Evolutionary conservation across 177 flowering plant species (phyloP), one percentile per base, ranked within the genome.

Genomic region (Vitis hybrid): DNA sequence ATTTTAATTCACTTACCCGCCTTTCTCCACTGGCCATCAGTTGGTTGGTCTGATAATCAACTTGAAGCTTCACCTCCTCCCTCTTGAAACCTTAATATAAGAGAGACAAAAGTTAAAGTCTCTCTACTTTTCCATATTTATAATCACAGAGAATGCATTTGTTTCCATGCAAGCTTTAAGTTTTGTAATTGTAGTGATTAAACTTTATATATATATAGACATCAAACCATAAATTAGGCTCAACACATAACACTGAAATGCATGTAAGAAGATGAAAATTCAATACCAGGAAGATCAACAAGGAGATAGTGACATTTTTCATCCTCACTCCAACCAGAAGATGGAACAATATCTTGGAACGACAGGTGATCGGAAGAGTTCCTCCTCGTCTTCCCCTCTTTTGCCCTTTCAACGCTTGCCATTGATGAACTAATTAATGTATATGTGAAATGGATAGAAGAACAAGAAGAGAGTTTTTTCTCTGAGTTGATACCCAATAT

Each of bases 211-310:
- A 40, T 8, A 40, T 40, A 8, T 0, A 40, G 48, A 40, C 7
- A 40, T 40, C 7, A 40, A 40, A 8, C 48, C 5, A 40, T 30
- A 40, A 40, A 40, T 40, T 8, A 40, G 0, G 48, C 48, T 40
- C 48, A 40, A 40, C 48, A 40, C 10, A 40, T 26, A 30, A 30
- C 32, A 30, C 4, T 54, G 11, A 48, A 64, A 48, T 5, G 30
- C 30, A 3, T 26, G 67, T 21, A 32, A 11, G 2, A 49, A 51
- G 23, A 52, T n/a, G 23, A 4, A 14, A 6, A 40, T n/a, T 45
- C n/a, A 15, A 13, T 81, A 85, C 88, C 88, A 12, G 86, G 86
- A 64, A 85, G 82, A 72, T 81, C 78, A 19, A 85, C 55, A 6
- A 82, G 75, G 30, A 85, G 82, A 68, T 68, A 72, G 58, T 85